A percentile compares a stretch with the other conserved stretches of the same genome.
These are phyloP conservation scores for Cydonia oblonga DNA, from an alignment of 331 rosid species.

Conservation along the genomic window DNA sequence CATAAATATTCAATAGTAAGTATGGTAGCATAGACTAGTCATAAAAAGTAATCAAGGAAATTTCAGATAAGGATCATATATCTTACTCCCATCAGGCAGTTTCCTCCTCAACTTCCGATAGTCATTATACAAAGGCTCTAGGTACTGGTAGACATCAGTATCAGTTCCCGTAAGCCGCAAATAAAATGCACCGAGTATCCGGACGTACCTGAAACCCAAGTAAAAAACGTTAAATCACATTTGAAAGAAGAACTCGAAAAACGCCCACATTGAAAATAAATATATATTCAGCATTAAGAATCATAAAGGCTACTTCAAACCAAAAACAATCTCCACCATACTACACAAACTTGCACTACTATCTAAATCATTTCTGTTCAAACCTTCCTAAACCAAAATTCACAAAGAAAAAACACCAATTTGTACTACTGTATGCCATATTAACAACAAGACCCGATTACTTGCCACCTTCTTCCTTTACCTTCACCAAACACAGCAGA, in stretches of 20 bases:
- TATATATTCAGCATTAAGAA: background rate
- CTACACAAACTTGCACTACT: background rate
- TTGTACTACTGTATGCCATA: background rate
- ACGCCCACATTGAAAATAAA: background rate
- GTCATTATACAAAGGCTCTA: conserved; percentile 86
- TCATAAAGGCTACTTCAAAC: background rate
- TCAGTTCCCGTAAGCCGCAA: conserved; percentile 88
- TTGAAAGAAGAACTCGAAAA: background rate
- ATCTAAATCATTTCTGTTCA: background rate
- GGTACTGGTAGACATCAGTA: conserved; percentile 68
- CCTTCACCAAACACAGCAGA: background rate
- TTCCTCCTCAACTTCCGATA: conserved; percentile 67
- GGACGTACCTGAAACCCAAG: conserved; percentile 53
- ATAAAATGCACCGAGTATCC: conserved; percentile 89
- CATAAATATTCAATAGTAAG: background rate
- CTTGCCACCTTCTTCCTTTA: background rate
- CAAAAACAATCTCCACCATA: background rate
- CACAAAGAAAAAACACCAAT: background rate
- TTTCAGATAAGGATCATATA: background rate
- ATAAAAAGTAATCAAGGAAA: background rate
- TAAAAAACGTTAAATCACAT: background rate
- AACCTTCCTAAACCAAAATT: background rate
- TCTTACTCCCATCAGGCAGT: conserved; percentile 70
- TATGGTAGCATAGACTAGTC: background rate
- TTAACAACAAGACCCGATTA: background rate